Conservation (phyloP, 164 flowering plant genomes). For the Kingdonia uniflora region DNA sequence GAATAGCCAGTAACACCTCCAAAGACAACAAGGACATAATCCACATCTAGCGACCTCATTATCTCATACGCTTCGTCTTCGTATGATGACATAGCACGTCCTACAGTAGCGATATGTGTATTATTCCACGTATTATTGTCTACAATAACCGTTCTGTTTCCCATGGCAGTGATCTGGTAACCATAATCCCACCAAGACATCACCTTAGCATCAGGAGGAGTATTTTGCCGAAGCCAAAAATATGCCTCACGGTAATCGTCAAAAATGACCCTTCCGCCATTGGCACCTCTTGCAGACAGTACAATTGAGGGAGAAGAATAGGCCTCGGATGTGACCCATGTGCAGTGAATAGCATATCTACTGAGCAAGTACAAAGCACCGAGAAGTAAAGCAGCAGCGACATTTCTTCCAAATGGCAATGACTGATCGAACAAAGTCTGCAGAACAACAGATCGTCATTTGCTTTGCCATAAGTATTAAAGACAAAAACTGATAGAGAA, state of each 20-base stretch:
- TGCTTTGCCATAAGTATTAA: too few relatives aligned
- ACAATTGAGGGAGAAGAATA: slow-evolving; percentile 99
- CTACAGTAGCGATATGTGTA: slow-evolving; percentile 98
- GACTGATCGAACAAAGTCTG: slow-evolving; percentile 74
- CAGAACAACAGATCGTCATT: slow-evolving; percentile 6
- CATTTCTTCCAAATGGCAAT: slow-evolving; percentile 75
- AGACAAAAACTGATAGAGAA: too few relatives aligned
- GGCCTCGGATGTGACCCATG: slow-evolving; percentile 99
- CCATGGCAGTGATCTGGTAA: slow-evolving; percentile 99
- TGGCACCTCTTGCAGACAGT: slow-evolving; percentile 92
- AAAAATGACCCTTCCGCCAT: slow-evolving; percentile 91
- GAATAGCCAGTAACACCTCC: slow-evolving; percentile 99
- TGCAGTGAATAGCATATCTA: slow-evolving; percentile 84
- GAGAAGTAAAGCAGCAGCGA: slow-evolving; percentile 73
- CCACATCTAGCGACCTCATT: slow-evolving; percentile 90
- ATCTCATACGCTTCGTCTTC: slow-evolving; percentile 97
- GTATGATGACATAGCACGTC: slow-evolving; percentile 98
- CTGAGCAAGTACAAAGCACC: slow-evolving; percentile 89
- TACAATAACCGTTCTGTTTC: slow-evolving; percentile 94
- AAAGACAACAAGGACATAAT: slow-evolving; percentile 94
- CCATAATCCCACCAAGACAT: slow-evolving; percentile 99
- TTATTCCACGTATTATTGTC: slow-evolving; percentile 99
- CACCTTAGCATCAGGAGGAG: slow-evolving; percentile 93
- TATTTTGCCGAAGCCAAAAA: slow-evolving; percentile 96
- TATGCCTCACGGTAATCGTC: slow-evolving; percentile 99